Evolutionary conservation across 2,329 filamentous ascomycete species (phyloP), one percentile per base, ranked within the genome.

Genomic region (Aspergillus vadensis): DNA sequence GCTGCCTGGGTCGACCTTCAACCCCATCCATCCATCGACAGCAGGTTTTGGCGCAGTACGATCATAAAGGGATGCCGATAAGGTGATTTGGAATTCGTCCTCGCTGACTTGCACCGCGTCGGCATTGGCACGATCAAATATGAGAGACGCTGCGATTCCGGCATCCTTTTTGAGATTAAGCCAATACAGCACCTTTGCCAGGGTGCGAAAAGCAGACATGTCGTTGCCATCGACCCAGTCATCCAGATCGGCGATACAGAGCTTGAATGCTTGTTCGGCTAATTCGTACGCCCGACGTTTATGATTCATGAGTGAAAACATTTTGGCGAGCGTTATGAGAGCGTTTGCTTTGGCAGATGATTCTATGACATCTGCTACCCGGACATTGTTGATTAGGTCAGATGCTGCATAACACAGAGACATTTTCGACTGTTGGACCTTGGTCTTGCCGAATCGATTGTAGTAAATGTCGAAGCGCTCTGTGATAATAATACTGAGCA

Each of bases 391-490:
- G 25, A 50, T 50, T n/a, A 50, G 17, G 4, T 25, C 47, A 5
- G n/a, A 6, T 2, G 47, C 47, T 30, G 47, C 47, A 15, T 19
- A 27, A 17, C 47, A 50, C 23, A 50, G 25, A 17, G 47, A 9
- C 47, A 17, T 15, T 5, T 12, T 50, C 4, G 10, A n/a, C 9
- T 6, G 7, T 17, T 50, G 27, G 47, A 19, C 30, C 25, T 27
- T 25, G 9, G 47, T 27, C n/a, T 50, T 50, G 47, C 47, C 21
- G 47, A 17, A 50, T 19, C 47, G 23, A 27, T 50, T 9, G 7
- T 30, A 32, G 15, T 50, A 50, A 15, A 50, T 50, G 47, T 50
- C 47, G 17, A 50, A 50, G n/a, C 47, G 47, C 25, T 50, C 47
- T 27, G 30, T 50, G 25, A 32, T 50, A 27, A 50, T 50, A 6